Evolutionary conservation across 129 eudicot species (phyloP), one percentile per base, ranked within the genome.

Genomic region (Gnaphalium uliginosum): DNA sequence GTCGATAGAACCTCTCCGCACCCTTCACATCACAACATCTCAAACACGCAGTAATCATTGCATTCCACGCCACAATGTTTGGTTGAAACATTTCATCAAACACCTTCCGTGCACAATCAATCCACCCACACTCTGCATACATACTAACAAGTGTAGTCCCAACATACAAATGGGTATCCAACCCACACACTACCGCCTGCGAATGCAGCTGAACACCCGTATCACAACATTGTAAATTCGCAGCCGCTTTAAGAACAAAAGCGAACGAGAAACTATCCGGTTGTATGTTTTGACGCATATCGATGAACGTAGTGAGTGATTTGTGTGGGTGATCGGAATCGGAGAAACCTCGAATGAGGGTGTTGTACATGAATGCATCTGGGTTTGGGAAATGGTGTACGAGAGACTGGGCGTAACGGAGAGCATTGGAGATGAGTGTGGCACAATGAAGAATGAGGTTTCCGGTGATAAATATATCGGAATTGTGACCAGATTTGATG

Each of bases 311-410:
- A 1, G 70, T 56, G 30, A 79, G 54, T 4, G 83, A 79, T 66
- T 27, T 33, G 26, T 63, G 32, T 13, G 86, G 86, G 66, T 67
- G 68, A 70, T 83, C 81, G 2, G 86, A 83, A 6, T 79, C 75
- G 18, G 78, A 27, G 66, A 74, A 79, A 6, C 81, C 84, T 0
- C 84, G 81, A 8, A 83, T 83, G 66, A 79, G 71, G 41, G 87
- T 83, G 69, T 83, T 83, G 78, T 79, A 83, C 83, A 79, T 83
- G 78, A 83, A 83, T 19, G 77, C 62, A 59, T 75, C 50, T 71
- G 87, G 87, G 32, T 79, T 56, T 56, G 87, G 68, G 50, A 64
- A 69, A 73, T 57, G 66, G 25, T 11, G 78, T 76, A 83, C 68
- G 27, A 83, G 71, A 15, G 75, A 67, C 53, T 70, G 81, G 62